These are phyloP conservation scores for Chaetomium fimeti DNA, from an alignment of 495 filamentous ascomycete genomes.

Conservation along the genomic window DNA sequence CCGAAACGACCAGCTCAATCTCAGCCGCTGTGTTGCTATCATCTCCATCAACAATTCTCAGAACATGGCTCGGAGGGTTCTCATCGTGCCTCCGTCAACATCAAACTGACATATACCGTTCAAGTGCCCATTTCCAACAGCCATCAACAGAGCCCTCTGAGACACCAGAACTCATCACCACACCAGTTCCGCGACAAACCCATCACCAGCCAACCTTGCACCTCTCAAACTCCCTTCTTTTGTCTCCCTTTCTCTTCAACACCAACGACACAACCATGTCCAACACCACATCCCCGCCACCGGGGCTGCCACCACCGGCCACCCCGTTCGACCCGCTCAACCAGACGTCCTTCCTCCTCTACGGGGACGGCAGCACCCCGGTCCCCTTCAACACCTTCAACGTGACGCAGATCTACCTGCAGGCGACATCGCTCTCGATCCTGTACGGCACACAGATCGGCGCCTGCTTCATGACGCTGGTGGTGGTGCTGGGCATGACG, in stretches of 20 bases:
- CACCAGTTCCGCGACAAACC: neutral
- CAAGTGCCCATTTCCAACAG: neutral
- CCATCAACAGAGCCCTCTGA: neutral
- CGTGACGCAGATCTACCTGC: constrained; percentile 48
- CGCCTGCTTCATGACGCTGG: constrained; percentile 64
- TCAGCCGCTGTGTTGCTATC: neutral
- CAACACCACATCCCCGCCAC: neutral
- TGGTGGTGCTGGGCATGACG: constrained; percentile 55
- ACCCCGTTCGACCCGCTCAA: constrained; percentile 55
- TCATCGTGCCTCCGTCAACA: neutral
- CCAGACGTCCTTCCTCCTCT: constrained; percentile 58
- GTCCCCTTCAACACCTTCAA: constrained; percentile 54
- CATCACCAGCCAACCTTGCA: neutral
- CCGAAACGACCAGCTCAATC: neutral
- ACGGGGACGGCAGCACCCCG: constrained; percentile 47
- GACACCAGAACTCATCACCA: neutral
- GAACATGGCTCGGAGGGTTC: neutral
- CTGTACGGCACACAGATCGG: constrained; percentile 73
- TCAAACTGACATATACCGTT: neutral
- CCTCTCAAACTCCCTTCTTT: neutral
- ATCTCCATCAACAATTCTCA: neutral
- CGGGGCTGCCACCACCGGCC: neutral
- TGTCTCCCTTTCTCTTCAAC: neutral
- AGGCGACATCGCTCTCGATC: constrained; percentile 54
- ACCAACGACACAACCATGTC: constrained; percentile 14